phyloP scores from a whole-genome alignment of 495 filamentous ascomycete species.

The Xylaria curta region DNA sequence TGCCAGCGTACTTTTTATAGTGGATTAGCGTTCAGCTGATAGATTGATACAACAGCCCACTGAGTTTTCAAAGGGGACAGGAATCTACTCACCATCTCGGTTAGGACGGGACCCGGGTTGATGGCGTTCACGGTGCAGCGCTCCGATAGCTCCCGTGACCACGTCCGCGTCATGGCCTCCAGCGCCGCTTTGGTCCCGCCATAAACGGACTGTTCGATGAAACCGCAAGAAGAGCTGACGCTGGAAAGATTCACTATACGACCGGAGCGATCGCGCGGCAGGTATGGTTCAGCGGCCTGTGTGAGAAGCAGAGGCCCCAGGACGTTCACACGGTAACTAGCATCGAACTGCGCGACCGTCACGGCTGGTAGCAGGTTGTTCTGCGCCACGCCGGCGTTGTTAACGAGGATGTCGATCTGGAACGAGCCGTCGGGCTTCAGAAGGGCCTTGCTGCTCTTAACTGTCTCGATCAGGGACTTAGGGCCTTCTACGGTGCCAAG shows the following conservation, averaged over 20 bases:
- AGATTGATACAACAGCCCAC: not conserved
- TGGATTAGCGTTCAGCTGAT: not conserved
- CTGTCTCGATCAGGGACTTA: constrained; percentile 41
- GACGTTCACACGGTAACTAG: constrained; percentile 82
- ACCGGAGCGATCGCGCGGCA: constrained; percentile 75
- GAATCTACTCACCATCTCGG: constrained; percentile 68
- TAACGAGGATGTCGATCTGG: constrained; percentile 82
- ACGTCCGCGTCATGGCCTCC: constrained; percentile 92
- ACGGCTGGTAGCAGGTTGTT: constrained; percentile 67
- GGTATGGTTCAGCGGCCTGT: constrained; percentile 70
- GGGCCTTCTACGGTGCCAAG: constrained; percentile 48
- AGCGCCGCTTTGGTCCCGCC: constrained; percentile 88
- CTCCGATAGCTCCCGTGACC: constrained; percentile 81
- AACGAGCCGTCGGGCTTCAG: constrained; percentile 45
- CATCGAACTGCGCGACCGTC: constrained; percentile 66
- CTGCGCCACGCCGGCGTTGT: constrained; percentile 78
- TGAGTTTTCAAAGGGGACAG: not conserved
- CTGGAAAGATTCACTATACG: constrained; percentile 81
- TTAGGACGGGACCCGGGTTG: constrained; percentile 87
- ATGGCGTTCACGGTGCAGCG: constrained; percentile 82
- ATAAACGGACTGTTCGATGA: constrained; percentile 76
- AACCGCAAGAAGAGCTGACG: constrained; percentile 72
- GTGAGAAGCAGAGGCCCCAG: constrained; percentile 82
- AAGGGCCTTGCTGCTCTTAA: constrained; percentile 40
- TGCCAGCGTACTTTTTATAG: constrained; percentile 35